Evolutionary conservation across 1,284 basidiomycete species (phyloP).

Genomic region (Acaromyces ingoldii): DNA sequence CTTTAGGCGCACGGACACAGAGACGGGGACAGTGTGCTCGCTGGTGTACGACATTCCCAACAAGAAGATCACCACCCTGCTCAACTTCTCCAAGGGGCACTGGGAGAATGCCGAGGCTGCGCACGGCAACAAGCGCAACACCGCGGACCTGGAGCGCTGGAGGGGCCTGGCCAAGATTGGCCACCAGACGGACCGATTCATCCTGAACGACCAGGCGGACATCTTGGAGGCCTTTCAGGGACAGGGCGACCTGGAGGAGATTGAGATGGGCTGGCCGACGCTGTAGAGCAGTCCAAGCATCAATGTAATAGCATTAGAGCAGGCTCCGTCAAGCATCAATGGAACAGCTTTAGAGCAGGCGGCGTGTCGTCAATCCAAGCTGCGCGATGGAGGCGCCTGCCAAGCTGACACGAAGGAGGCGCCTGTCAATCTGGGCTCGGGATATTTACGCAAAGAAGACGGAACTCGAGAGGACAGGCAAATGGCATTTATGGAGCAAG

Average conservation of each 20-base stretch:
- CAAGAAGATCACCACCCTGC: conserved; percentile 44
- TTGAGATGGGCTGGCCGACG: conserved; percentile 34
- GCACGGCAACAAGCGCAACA: conserved; percentile 49
- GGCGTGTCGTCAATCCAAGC: too few species aligned
- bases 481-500: too few species aligned
- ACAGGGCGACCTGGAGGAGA: conserved; percentile 39
- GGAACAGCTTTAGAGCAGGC: too few species aligned
- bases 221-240: conserved; percentile 42
- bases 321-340: too few species aligned
- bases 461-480: too few species aligned
- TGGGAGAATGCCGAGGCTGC: conserved; percentile 44
- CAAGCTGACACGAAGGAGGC: too few species aligned
- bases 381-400: too few species aligned
- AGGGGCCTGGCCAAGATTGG: conserved; percentile 42
- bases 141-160: conserved; percentile 47
- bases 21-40: conserved; percentile 49
- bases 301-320: too few species aligned
- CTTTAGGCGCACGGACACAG: conserved; percentile 13
- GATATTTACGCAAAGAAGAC: too few species aligned
- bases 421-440: too few species aligned
- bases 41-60: conserved; percentile 42
- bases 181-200: conserved; percentile 35
- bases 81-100: conserved; percentile 48
- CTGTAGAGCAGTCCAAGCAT: too few species aligned
- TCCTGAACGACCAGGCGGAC: conserved; percentile 47